Percentiles rank a stretch among this genome's conserved stretches.
Conservation (phyloP, 2,329 filamentous ascomycete genomes). For the Cercospora zeina region DNA sequence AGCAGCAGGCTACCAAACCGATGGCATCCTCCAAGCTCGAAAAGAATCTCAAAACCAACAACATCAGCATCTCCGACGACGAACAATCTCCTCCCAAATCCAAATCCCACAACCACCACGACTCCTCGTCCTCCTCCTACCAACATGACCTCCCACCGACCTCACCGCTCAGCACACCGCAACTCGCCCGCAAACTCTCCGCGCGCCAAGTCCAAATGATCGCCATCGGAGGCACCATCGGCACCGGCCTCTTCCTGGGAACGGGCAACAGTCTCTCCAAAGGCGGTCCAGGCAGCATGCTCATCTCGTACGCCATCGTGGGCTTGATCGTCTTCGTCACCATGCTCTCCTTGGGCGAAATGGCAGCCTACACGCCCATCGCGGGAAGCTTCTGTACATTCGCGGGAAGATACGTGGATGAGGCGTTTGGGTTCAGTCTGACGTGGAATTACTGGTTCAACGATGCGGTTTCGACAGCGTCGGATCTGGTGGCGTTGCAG, state of each 20-base stretch:
- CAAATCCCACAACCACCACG: not conserved
- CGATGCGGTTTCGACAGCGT: constrained; percentile 61
- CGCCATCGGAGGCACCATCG: constrained; percentile 64
- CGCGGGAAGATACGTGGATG: constrained; percentile 65
- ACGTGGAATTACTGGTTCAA: constrained; percentile 66
- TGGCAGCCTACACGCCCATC: constrained; percentile 78
- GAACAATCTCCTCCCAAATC: not conserved
- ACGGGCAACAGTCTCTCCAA: constrained; percentile 53
- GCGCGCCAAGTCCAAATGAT: constrained; percentile 62
- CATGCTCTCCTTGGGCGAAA: constrained; percentile 78
- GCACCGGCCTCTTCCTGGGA: constrained; percentile 58
- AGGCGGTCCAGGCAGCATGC: constrained; percentile 62
- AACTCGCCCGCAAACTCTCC: constrained; percentile 55
- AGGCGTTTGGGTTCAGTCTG: constrained; percentile 74
- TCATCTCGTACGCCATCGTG: constrained; percentile 69
- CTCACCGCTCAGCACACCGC: constrained; percentile 1
- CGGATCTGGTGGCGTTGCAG: constrained; percentile 61
- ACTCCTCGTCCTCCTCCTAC: not conserved
- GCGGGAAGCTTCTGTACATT: constrained; percentile 68
- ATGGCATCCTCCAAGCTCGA: not conserved
- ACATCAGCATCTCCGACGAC: constrained; percentile 1
- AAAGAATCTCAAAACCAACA: not conserved
- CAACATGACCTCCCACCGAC: constrained; percentile 21
- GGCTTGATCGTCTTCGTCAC: constrained; percentile 74
- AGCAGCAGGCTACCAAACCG: not conserved